Percentiles rank a stretch among this genome's conserved stretches.
Evolutionary conservation across 1,284 basidiomycete genomes (phyloP).

Genomic region (Bjerkandera adusta): DNA sequence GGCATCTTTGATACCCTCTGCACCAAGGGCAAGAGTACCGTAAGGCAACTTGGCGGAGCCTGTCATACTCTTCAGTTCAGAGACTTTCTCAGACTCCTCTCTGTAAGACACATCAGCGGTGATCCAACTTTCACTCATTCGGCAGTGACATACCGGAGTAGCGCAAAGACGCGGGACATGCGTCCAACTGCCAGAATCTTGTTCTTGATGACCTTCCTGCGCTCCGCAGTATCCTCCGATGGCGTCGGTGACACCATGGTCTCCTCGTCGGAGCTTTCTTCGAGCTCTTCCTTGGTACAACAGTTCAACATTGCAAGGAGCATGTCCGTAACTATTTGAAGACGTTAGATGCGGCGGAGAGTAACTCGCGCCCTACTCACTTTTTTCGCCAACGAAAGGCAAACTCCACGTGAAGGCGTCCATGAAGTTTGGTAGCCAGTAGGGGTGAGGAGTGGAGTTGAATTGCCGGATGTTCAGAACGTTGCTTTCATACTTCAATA

Average conservation of each 20-base stretch:
- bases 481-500: constrained; percentile 95
- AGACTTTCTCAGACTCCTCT: constrained; percentile 97
- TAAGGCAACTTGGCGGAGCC: constrained; percentile 82
- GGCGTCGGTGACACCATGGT: constrained; percentile 37
- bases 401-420: constrained; percentile 99
- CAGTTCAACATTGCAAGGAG: constrained; percentile 92
- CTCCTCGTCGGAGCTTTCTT: constrained; percentile 78
- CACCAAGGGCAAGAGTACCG: constrained; percentile 84
- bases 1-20: constrained; percentile 95
- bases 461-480: constrained; percentile 96
- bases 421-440: constrained; percentile 98
- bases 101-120: constrained; percentile 36
- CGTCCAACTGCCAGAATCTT: constrained; percentile 98
- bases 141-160: constrained; percentile 71
- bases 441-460: constrained; percentile 94
- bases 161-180: constrained; percentile 94
- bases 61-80: constrained; percentile 91
- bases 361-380: constrained; percentile 54
- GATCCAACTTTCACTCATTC: background rate
- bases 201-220: constrained; percentile 89
- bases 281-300: constrained; percentile 92
- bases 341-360: constrained; percentile 5
- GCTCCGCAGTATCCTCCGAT: constrained; percentile 63
- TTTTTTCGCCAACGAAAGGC: constrained; percentile 98
- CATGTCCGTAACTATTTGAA: constrained; percentile 91